phyloP scores from a whole-genome alignment of 2,329 filamentous ascomycete genomes.

The Aspergillus viridinutans region DNA sequence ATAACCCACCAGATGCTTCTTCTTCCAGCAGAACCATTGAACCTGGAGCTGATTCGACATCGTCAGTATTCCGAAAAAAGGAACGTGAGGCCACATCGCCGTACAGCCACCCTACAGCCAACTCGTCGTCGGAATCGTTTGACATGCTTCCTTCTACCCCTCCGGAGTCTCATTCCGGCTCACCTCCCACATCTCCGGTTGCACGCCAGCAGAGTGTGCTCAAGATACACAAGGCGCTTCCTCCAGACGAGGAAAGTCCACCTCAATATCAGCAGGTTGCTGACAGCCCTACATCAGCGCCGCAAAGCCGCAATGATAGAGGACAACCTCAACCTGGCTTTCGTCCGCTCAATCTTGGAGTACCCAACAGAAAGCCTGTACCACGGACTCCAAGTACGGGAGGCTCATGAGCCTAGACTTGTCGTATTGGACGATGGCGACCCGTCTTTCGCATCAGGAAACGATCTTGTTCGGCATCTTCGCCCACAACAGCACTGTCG shows the following conservation, averaged over 20 bases:
- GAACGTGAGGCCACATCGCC: slow-evolving; percentile 24
- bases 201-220: slow-evolving; percentile 30
- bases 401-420: neutral
- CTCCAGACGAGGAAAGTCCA: slow-evolving; percentile 26
- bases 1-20: slow-evolving; percentile 41
- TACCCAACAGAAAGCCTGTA: slow-evolving; percentile 37
- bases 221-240: slow-evolving; percentile 23
- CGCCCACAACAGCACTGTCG: neutral
- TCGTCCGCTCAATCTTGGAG: slow-evolving; percentile 34
- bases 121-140: slow-evolving; percentile 36
- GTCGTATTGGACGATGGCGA: neutral
- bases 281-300: slow-evolving; percentile 12
- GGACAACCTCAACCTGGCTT: slow-evolving; percentile 20
- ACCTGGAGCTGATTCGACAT: slow-evolving; percentile 37
- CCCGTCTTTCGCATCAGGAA: neutral
- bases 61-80: slow-evolving; percentile 28
- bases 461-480: neutral
- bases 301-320: slow-evolving; percentile 12
- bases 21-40: slow-evolving; percentile 25
- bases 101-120: slow-evolving; percentile 16
- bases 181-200: slow-evolving; percentile 27
- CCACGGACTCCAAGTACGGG: slow-evolving; percentile 22
- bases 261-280: slow-evolving; percentile 29
- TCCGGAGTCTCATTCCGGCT: slow-evolving; percentile 31
- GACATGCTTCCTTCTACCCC: slow-evolving; percentile 38